These are phyloP conservation scores for Camelina neglecta DNA, from an alignment of 345 rosid species.

Conservation along the genomic window DNA sequence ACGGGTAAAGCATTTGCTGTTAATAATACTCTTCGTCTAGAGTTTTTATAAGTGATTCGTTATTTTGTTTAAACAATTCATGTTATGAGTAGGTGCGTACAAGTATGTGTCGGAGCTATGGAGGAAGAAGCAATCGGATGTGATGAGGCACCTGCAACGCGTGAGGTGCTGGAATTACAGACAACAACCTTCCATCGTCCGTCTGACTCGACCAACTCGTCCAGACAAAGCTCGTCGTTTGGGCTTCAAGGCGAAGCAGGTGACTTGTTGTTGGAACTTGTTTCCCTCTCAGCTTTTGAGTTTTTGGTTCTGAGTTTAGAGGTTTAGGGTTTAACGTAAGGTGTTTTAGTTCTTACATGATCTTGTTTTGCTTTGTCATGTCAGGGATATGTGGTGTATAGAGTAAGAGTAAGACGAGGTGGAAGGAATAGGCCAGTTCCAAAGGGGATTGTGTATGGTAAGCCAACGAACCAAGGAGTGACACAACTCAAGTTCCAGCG, in stretches of 20 bases:
- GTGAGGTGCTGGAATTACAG: not conserved
- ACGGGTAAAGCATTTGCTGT: not conserved
- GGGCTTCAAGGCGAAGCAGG: not conserved
- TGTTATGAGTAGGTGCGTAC: not conserved
- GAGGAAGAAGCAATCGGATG: not conserved
- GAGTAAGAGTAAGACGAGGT: not conserved
- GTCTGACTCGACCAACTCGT: not conserved
- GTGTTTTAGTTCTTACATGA: not conserved
- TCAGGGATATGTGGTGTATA: not conserved
- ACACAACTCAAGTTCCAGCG: conserved; percentile 82
- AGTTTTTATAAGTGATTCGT: not conserved
- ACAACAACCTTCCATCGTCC: not conserved
- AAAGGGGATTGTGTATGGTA: conserved; percentile 53
- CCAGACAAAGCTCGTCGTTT: not conserved
- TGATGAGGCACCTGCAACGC: not conserved
- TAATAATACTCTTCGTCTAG: not conserved
- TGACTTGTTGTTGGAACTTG: not conserved
- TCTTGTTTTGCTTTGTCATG: not conserved
- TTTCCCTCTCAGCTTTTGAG: too few relatives aligned
- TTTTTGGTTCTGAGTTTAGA: too few relatives aligned
- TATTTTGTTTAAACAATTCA: too few relatives aligned
- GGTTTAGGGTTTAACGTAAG: too few relatives aligned
- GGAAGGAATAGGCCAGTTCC: not conserved
- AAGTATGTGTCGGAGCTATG: not conserved
- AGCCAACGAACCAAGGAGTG: conserved; percentile 77